Conservation (phyloP, 2,329 filamentous ascomycete genomes). For the Fusarium decemcellulare region DNA sequence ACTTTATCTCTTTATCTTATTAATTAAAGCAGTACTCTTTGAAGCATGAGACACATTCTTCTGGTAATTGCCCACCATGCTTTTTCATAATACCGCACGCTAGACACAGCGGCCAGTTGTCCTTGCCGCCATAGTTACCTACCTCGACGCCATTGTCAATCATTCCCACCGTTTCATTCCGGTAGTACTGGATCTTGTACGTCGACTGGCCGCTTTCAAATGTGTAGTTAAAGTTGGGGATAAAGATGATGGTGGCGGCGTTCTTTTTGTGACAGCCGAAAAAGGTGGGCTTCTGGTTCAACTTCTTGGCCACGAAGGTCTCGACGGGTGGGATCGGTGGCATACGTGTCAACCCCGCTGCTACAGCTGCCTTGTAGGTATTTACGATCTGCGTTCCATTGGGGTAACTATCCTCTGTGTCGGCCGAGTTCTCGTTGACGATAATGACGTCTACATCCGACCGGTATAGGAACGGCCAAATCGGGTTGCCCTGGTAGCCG, state of each 20-base stretch:
- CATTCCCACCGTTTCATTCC: conserved; percentile 8
- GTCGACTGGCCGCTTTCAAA: conserved; percentile 10
- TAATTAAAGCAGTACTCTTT: conserved; percentile 19
- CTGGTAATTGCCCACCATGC: background rate
- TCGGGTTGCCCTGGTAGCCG: conserved; percentile 5
- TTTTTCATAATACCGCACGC: conserved; percentile 20
- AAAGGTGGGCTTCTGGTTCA: conserved; percentile 12
- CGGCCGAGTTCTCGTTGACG: conserved; percentile 21
- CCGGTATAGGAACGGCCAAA: conserved; percentile 16
- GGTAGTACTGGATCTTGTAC: conserved; percentile 11
- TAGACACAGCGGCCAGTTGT: conserved; percentile 10
- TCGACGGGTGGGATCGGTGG: conserved; percentile 2
- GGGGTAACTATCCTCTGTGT: background rate
- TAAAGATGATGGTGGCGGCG: conserved; percentile 9
- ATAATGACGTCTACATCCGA: conserved; percentile 10
- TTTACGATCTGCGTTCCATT: conserved; percentile 12
- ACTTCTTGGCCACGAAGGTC: conserved; percentile 12
- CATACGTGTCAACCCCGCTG: background rate
- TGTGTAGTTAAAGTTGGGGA: conserved; percentile 21
- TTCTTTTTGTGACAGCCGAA: conserved; percentile 6
- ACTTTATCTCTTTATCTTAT: background rate
- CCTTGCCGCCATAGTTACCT: conserved; percentile 15
- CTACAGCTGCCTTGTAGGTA: conserved; percentile 14
- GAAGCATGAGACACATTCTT: background rate
- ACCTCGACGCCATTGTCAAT: conserved; percentile 13